A percentile compares a stretch with the other conserved stretches of the same genome.
phyloP scores from a whole-genome alignment of 176 grass and related monocot genomes.

The Phoenix dactylifera region DNA sequence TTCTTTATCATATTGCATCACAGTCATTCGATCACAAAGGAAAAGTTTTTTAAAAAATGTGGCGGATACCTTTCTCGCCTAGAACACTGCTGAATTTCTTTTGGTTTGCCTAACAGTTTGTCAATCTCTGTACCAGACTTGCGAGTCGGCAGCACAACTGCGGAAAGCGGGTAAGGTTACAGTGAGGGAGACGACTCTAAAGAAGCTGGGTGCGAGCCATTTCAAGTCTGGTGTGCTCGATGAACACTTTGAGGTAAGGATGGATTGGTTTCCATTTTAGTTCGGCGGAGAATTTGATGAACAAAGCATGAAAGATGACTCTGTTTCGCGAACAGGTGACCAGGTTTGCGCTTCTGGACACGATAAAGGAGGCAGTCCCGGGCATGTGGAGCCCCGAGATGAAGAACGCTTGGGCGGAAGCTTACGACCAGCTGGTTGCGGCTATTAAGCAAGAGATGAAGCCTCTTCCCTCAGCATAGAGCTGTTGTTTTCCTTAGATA shows the following conservation, averaged over 20 bases:
- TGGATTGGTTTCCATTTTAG: too few relatives aligned
- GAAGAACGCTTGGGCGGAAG: conserved; percentile 61
- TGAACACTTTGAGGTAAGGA: conserved; percentile 64
- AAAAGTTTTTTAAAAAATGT: too few relatives aligned
- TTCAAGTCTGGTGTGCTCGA: conserved; percentile 50
- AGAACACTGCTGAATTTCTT: too few relatives aligned
- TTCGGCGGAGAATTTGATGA: too few relatives aligned
- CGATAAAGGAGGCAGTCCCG: conserved; percentile 65
- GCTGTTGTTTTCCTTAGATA: not conserved
- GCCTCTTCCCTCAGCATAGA: conserved; percentile 23
- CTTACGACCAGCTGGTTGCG: conserved; percentile 58
- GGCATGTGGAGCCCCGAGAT: conserved; percentile 66
- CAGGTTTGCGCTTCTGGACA: conserved; percentile 59
- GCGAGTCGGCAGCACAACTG: conserved; percentile 74
- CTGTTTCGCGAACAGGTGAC: conserved; percentile 39
- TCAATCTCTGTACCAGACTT: conserved; percentile 35
- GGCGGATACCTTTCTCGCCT: too few relatives aligned
- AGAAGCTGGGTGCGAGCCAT: conserved; percentile 62
- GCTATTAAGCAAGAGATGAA: conserved; percentile 84
- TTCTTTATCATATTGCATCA: too few relatives aligned
- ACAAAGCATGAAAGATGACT: too few relatives aligned
- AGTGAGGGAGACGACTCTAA: conserved; percentile 76
- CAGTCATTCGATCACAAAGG: too few relatives aligned
- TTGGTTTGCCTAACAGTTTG: too few relatives aligned
- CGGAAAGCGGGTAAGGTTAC: conserved; percentile 77